Percentiles rank a stretch among this genome's conserved stretches.
Evolutionary conservation across 257 asterid genomes (phyloP).

Genomic region (Gentiana dahurica): DNA sequence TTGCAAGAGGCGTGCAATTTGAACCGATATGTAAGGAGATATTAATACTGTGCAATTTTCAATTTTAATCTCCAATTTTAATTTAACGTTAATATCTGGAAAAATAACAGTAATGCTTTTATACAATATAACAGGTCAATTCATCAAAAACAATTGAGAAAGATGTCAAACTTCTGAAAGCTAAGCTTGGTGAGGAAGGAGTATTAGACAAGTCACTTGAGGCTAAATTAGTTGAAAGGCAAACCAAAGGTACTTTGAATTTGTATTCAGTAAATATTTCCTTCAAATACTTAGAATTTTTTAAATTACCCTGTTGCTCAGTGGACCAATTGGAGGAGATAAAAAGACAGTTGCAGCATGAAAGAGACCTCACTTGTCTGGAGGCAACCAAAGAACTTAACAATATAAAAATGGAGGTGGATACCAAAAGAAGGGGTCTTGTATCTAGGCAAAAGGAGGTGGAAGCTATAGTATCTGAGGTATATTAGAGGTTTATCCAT

Average conservation of each 20-base stretch:
- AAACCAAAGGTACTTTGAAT: constrained; percentile 45
- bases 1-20: no score
- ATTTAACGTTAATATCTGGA: background rate
- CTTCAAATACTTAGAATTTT: constrained; percentile 6
- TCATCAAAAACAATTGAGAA: constrained; percentile 66
- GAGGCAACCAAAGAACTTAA: constrained; percentile 48
- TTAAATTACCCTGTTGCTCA: constrained; percentile 18
- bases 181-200: constrained; percentile 54
- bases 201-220: constrained; percentile 58
- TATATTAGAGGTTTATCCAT: constrained; percentile 8
- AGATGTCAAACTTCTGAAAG: constrained; percentile 63
- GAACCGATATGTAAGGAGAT: background rate
- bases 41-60: background rate
- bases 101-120: background rate
- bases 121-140: constrained; percentile 35
- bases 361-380: constrained; percentile 32
- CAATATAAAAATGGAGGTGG: constrained; percentile 51
- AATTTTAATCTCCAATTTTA: background rate
- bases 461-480: constrained; percentile 63
- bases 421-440: constrained; percentile 41
- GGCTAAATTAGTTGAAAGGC: constrained; percentile 52
- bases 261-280: constrained; percentile 1
- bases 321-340: constrained; percentile 51
- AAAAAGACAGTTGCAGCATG: constrained; percentile 50
- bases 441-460: constrained; percentile 46